These are phyloP conservation scores for Camellia granthamiana DNA, from an alignment of 148 eudicot species.

Conservation along the genomic window DNA sequence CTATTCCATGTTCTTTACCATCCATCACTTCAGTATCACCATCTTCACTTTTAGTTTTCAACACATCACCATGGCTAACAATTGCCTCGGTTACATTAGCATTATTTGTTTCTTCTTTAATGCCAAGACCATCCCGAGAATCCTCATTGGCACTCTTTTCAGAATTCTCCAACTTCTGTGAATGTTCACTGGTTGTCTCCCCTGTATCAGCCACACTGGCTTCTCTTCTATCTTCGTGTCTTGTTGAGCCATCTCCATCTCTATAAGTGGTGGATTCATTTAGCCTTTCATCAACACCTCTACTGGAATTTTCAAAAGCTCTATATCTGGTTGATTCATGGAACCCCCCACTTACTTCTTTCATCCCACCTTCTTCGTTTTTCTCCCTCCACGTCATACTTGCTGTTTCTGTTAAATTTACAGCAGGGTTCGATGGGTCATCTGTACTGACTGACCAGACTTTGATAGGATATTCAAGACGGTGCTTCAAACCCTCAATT, in stretches of 20 bases:
- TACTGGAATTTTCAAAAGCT: too few species aligned
- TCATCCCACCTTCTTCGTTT: slow-evolving; percentile 1
- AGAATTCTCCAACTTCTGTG: too few species aligned
- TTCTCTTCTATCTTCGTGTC: too few species aligned
- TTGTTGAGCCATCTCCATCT: too few species aligned
- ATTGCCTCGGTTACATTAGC: slow-evolving; percentile 1
- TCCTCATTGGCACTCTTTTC: background rate
- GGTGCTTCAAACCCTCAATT: slow-evolving; percentile 37
- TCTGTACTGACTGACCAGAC: slow-evolving; percentile 33
- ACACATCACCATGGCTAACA: background rate
- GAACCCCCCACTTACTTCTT: background rate
- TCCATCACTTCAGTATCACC: slow-evolving; percentile 1
- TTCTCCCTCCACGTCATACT: background rate
- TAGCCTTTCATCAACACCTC: too few species aligned
- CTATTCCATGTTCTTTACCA: slow-evolving; percentile 8
- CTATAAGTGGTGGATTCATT: too few species aligned
- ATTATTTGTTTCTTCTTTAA: slow-evolving; percentile 4
- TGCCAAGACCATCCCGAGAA: slow-evolving; percentile 1
- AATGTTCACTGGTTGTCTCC: background rate
- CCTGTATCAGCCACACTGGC: background rate
- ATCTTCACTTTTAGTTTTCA: slow-evolving; percentile 8
- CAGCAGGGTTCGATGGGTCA: slow-evolving; percentile 28
- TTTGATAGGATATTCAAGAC: slow-evolving; percentile 18
- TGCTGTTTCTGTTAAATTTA: slow-evolving; percentile 7
- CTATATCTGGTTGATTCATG: too few species aligned